These are phyloP conservation scores for Pulicaria dysenterica DNA, from an alignment of 129 eudicot genomes.

Conservation along the genomic window DNA sequence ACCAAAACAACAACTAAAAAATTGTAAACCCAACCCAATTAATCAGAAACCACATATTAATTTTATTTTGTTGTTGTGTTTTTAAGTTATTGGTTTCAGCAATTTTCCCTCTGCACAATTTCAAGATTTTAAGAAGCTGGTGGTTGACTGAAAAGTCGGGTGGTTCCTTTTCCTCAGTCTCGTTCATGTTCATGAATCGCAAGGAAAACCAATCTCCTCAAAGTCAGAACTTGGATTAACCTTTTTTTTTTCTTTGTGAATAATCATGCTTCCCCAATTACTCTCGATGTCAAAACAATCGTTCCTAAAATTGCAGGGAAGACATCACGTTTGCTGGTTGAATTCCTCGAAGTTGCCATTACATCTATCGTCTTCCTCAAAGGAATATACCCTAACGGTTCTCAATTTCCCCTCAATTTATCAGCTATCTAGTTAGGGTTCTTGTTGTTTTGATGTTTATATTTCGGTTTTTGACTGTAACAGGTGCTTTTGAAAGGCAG, in stretches of 20 bases:
- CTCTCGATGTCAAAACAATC: not conserved
- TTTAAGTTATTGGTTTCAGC: too few relatives aligned
- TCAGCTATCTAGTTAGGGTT: not conserved
- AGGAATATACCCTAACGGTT: conserved; percentile 80
- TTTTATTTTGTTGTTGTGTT: too few relatives aligned
- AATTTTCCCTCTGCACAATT: too few relatives aligned
- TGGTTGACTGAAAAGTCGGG: too few relatives aligned
- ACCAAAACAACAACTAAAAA: too few relatives aligned
- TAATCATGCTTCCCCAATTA: not conserved
- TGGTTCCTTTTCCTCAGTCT: not conserved
- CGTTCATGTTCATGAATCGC: conserved; percentile 40
- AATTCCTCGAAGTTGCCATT: conserved; percentile 79
- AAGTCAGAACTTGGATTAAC: conserved; percentile 35
- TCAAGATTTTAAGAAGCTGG: too few relatives aligned
- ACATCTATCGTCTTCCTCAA: conserved; percentile 82
- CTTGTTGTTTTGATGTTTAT: not conserved
- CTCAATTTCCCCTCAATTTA: not conserved
- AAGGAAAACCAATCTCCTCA: conserved; percentile 53
- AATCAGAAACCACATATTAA: too few relatives aligned
- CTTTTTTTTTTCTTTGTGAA: not conserved
- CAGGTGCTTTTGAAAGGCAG: conserved; percentile 89
- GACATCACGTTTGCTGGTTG: conserved; percentile 52
- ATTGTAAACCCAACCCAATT: too few relatives aligned
- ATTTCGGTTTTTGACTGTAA: not conserved
- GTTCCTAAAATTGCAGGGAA: conserved; percentile 44